Percentiles rank a stretch among this genome's conserved stretches.
Conservation (phyloP, 139 green algal genomes). For the Coccomyxa sp. region DNA sequence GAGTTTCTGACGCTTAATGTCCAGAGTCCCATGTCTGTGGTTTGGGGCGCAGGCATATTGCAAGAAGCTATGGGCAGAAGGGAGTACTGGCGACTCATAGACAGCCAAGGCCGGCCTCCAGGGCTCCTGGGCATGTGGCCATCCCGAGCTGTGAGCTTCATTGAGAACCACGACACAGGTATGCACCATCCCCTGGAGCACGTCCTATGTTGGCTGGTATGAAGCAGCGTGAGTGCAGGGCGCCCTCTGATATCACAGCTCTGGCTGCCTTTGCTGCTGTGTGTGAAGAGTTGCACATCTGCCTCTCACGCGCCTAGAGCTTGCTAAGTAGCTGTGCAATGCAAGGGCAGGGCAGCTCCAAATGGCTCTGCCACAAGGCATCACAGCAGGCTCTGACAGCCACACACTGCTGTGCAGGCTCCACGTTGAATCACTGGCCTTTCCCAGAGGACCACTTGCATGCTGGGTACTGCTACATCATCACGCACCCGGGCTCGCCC, state of each 20-base stretch:
- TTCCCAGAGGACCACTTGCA: slow-evolving; percentile 66
- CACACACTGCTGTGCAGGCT: too few species aligned
- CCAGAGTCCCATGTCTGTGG: too few species aligned
- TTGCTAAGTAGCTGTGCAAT: too few species aligned
- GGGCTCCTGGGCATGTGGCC: slow-evolving; percentile 92
- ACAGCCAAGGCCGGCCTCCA: slow-evolving; percentile 67
- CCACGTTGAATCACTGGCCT: slow-evolving; percentile 81
- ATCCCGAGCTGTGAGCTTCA: slow-evolving; percentile 90
- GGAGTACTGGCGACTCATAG: slow-evolving; percentile 96
- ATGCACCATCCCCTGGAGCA: too few species aligned
- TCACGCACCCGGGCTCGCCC: slow-evolving; percentile 89
- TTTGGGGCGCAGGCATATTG: slow-evolving; percentile 70
- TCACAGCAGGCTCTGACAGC: not conserved
- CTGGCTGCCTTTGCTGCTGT: not conserved
- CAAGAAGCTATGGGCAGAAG: slow-evolving; percentile 84
- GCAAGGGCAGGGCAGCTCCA: not conserved
- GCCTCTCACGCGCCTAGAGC: too few species aligned
- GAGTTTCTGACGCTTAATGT: too few species aligned
- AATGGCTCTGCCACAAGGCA: not conserved
- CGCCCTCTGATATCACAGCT: not conserved
- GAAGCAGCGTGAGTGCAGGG: not conserved
- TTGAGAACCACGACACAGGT: slow-evolving; percentile 47
- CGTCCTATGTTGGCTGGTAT: too few species aligned
- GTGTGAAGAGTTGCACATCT: too few species aligned
- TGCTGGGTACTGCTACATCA: slow-evolving; percentile 91